Evolutionary conservation across 2,329 filamentous ascomycete genomes (phyloP), one percentile per base, ranked within the genome.

Genomic region (Colletotrichum tanaceti): DNA sequence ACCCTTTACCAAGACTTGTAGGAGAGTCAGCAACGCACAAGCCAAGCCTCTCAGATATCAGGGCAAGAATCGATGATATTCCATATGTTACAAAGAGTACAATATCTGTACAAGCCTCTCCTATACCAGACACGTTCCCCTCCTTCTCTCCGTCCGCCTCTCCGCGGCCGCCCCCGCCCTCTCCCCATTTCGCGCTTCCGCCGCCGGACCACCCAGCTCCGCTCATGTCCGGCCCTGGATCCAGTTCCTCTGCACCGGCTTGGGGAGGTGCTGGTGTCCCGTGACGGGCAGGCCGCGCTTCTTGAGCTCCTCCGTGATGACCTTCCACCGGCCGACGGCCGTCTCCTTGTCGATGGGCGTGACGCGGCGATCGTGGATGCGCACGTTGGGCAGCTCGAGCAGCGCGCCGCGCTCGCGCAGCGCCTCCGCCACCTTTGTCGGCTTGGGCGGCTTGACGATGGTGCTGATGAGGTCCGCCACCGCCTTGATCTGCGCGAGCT

Each of bases 261-360:
- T 80, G 16, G 75, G 72, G 55, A 79, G 71, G 9, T 77, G 77
- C 10, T 76, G 78, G 55, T 81, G 80, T 3, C 87, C 87, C 4
- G 81, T 82, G 18, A 88, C 80, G 9, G 90, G 88, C 72, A 94
- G 77, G 18, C 85, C 86, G 64, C 90, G 83, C 76, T 86, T 84
- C 74, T 80, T 80, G 71, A 95, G 82, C 79, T 93, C 91, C 74
- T 89, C 82, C 77, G 92, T 86, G 74, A 95, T 93, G 58, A 94
- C 79, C 87, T 96, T 96, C 88, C 91, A 92, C 74, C 92, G 85
- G 35, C 93, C 93, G 49, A 92, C 77, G 57, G 87, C 84, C 73
- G 86, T 88, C 79, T 95, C 92, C 77, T 88, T 89, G 77, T 95
- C 87, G 41, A 92, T 88, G 11, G 89, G 86, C 9, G 89, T 94